Evolutionary conservation across 1,284 basidiomycete species (phyloP).

Genomic region (Phaffia rhodozyma): DNA sequence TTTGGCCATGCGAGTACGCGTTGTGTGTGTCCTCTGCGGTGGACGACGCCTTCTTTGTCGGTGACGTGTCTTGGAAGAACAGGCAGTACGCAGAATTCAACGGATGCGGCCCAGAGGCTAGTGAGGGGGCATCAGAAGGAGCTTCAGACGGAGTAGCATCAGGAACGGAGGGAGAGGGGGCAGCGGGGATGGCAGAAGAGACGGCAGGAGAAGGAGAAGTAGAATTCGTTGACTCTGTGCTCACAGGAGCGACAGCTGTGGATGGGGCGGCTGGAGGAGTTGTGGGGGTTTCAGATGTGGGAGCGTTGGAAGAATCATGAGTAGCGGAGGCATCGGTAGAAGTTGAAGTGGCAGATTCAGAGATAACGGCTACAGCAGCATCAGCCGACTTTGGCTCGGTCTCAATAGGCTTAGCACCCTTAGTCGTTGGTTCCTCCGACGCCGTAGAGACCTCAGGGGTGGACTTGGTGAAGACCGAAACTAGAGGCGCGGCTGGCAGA

Average conservation of each 20-base stretch:
- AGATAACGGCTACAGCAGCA: background rate
- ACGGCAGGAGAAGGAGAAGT: too few species aligned
- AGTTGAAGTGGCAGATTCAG: background rate
- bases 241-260: background rate
- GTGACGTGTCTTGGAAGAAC: slow-evolving; percentile 17
- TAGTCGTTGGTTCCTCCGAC: background rate
- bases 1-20: slow-evolving; percentile 24
- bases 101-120: slow-evolving; percentile 5
- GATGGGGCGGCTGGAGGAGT: background rate
- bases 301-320: background rate
- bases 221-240: background rate
- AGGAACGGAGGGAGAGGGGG: background rate
- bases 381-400: background rate
- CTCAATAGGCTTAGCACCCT: background rate
- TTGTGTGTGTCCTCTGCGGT: background rate
- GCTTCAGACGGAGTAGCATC: background rate
- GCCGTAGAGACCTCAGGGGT: background rate
- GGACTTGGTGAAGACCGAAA: background rate
- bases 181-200: background rate
- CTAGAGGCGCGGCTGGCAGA: background rate
- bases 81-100: slow-evolving; percentile 17
- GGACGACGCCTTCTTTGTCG: slow-evolving; percentile 4
- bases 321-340: background rate
- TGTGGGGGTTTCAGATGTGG: background rate
- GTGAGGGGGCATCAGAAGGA: background rate